phyloP scores from a whole-genome alignment of 1,284 basidiomycete species.

The Peniophora sp. region DNA sequence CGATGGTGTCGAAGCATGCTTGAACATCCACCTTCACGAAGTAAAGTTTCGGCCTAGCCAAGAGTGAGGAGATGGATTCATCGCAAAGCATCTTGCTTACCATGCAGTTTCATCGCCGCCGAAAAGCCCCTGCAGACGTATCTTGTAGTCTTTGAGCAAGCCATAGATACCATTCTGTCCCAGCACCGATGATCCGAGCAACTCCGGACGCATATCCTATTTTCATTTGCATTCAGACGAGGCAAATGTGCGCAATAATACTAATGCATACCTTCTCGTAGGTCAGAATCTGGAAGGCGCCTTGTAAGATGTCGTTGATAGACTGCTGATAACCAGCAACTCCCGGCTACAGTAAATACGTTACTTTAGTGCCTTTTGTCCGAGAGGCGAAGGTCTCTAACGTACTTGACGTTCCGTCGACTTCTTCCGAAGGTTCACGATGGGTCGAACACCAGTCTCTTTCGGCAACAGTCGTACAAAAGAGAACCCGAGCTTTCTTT shows the following conservation, averaged over 20 bases:
- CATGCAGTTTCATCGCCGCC: slow-evolving; percentile 21
- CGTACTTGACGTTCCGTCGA: slow-evolving; percentile 28
- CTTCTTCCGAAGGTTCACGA: slow-evolving; percentile 83
- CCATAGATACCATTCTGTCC: slow-evolving; percentile 79
- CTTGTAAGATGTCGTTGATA: slow-evolving; percentile 82
- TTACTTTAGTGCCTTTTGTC: no score
- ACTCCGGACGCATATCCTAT: slow-evolving; percentile 56
- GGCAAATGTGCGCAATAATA: background rate
- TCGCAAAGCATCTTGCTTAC: background rate
- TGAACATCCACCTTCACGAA: slow-evolving; percentile 97
- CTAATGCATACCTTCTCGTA: slow-evolving; percentile 66
- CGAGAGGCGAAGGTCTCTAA: background rate
- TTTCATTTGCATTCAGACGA: background rate
- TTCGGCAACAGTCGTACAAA: slow-evolving; percentile 90
- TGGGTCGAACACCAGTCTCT: slow-evolving; percentile 89
- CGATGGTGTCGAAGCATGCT: slow-evolving; percentile 95
- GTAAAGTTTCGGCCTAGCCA: slow-evolving; percentile 71
- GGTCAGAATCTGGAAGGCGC: slow-evolving; percentile 77
- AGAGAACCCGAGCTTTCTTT: slow-evolving; percentile 73
- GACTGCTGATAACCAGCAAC: slow-evolving; percentile 33
- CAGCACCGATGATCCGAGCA: slow-evolving; percentile 76
- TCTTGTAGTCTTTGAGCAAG: slow-evolving; percentile 67
- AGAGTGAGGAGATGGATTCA: background rate
- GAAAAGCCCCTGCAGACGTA: slow-evolving; percentile 34
- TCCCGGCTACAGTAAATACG: slow-evolving; percentile 3